phyloP scores from a whole-genome alignment of 352 stramenopile species.

The Plasmopara halstedii region DNA sequence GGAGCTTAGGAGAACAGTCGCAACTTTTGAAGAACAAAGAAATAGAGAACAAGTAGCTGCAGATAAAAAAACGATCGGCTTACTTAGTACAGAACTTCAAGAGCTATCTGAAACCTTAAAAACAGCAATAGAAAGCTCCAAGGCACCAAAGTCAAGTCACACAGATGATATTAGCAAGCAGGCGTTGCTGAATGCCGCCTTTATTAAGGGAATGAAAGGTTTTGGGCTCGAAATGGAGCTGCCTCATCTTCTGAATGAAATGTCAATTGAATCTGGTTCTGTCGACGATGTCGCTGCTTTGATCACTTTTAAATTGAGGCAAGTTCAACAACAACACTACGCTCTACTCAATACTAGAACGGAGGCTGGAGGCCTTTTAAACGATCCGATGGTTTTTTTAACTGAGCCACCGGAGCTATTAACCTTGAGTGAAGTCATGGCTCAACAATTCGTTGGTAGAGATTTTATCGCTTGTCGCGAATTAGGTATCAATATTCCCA shows the following conservation, averaged over 20 bases:
- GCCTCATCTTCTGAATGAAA: slow-evolving; percentile 24
- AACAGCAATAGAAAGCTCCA: not conserved
- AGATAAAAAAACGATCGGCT: slow-evolving; percentile 54
- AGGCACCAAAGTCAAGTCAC: no score
- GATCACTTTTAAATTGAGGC: slow-evolving; percentile 20
- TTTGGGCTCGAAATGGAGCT: slow-evolving; percentile 25
- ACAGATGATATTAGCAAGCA: slow-evolving; percentile 7
- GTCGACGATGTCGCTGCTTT: slow-evolving; percentile 4
- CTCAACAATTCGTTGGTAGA: no score
- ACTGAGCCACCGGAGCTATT: no score
- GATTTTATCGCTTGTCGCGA: slow-evolving; percentile 34
- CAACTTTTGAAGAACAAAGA: slow-evolving; percentile 55
- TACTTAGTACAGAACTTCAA: slow-evolving; percentile 53
- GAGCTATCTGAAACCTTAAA: slow-evolving; percentile 26
- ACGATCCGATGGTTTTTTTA: slow-evolving; percentile 27
- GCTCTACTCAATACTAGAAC: no score
- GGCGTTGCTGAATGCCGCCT: slow-evolving; percentile 20
- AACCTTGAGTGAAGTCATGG: no score
- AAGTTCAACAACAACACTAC: slow-evolving; percentile 13
- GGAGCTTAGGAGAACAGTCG: slow-evolving; percentile 66
- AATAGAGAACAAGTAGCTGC: slow-evolving; percentile 56
- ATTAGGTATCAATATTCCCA: slow-evolving; percentile 25
- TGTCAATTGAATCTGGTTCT: slow-evolving; percentile 14
- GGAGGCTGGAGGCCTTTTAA: slow-evolving; percentile 6
- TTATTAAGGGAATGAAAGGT: slow-evolving; percentile 26